A percentile compares a stretch with the other conserved stretches of the same genome.
These are phyloP conservation scores for Endoconidiophora polonica DNA, from an alignment of 2,329 filamentous ascomycete species.

Conservation along the genomic window DNA sequence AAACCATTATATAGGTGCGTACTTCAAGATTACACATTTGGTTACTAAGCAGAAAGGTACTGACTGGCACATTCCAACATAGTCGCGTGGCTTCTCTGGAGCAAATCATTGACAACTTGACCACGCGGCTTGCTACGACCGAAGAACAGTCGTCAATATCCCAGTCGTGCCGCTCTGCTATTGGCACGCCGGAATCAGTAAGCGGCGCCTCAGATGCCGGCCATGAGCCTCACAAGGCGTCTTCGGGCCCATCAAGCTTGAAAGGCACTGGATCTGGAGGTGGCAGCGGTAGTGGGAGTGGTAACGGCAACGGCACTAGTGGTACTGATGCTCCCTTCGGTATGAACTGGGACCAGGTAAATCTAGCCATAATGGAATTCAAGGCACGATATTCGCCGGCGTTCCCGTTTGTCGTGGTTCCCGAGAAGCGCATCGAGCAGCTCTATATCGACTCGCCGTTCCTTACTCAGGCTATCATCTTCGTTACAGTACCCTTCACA, in stretches of 20 bases:
- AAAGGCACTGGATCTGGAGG: background rate
- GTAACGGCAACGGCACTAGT: background rate
- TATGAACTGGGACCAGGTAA: slow-evolving; percentile 25
- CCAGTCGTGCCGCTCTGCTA: background rate
- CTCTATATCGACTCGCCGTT: slow-evolving; percentile 23
- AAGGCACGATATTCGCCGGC: slow-evolving; percentile 20
- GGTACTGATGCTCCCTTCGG: slow-evolving; percentile 19
- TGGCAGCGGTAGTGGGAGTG: background rate
- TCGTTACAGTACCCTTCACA: slow-evolving; percentile 21
- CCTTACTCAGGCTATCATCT: slow-evolving; percentile 23
- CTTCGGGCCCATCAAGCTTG: slow-evolving; percentile 3
- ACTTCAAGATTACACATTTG: too few relatives aligned
- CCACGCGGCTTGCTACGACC: slow-evolving; percentile 5
- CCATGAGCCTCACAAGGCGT: slow-evolving; percentile 3
- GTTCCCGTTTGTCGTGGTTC: slow-evolving; percentile 25
- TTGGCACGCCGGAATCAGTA: slow-evolving; percentile 11
- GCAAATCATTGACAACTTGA: slow-evolving; percentile 16
- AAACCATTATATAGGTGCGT: slow-evolving; percentile 17
- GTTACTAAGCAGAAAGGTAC: background rate
- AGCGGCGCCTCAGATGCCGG: slow-evolving; percentile 8
- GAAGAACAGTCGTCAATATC: slow-evolving; percentile 1
- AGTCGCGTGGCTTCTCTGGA: slow-evolving; percentile 18
- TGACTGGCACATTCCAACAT: background rate
- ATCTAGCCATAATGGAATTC: slow-evolving; percentile 21
- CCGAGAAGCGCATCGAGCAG: slow-evolving; percentile 18